A percentile compares a stretch with the other conserved stretches of the same genome.
Evolutionary conservation across 2,329 filamentous ascomycete genomes (phyloP).

Genomic region (Epicoccum nigrum): DNA sequence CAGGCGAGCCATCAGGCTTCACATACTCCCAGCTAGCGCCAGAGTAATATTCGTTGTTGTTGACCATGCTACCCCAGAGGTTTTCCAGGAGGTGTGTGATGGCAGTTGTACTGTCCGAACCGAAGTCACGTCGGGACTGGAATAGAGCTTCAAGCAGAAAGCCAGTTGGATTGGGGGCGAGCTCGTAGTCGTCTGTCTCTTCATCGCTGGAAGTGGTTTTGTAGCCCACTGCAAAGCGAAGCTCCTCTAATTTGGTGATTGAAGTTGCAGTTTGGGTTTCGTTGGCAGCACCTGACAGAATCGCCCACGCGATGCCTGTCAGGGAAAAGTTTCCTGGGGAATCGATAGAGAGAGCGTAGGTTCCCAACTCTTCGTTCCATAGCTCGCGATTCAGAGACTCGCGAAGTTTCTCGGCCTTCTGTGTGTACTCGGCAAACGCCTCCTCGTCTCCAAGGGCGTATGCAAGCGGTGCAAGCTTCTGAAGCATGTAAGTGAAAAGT

Average conservation of each 20-base stretch:
- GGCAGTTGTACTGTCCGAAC: conserved; percentile 10
- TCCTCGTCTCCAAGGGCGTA: conserved; percentile 36
- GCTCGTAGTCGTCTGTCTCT: conserved; percentile 21
- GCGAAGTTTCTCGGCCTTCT: conserved; percentile 27
- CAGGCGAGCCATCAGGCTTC: conserved; percentile 47
- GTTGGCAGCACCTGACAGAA: conserved; percentile 46
- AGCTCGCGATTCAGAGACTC: conserved; percentile 39
- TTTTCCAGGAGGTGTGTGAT: conserved; percentile 43
- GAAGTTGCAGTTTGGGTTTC: conserved; percentile 34
- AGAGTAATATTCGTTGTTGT: conserved; percentile 42
- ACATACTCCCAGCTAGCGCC: conserved; percentile 57
- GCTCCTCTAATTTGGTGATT: conserved; percentile 37
- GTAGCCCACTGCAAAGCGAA: conserved; percentile 47
- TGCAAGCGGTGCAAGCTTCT: conserved; percentile 36
- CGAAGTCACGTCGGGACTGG: conserved; percentile 27
- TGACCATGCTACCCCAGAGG: conserved; percentile 54
- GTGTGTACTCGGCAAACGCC: conserved; percentile 22
- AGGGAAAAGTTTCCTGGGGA: conserved; percentile 41
- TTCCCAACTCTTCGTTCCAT: conserved; percentile 42
- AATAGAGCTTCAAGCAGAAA: conserved; percentile 51
- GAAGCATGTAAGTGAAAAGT: conserved; percentile 34
- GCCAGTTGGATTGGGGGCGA: conserved; percentile 54
- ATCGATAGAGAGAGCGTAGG: conserved; percentile 38
- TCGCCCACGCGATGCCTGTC: conserved; percentile 42
- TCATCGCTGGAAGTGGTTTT: conserved; percentile 27